These are phyloP conservation scores for Ophiostoma piceae DNA, from an alignment of 2,329 filamentous ascomycete genomes.

Conservation along the genomic window DNA sequence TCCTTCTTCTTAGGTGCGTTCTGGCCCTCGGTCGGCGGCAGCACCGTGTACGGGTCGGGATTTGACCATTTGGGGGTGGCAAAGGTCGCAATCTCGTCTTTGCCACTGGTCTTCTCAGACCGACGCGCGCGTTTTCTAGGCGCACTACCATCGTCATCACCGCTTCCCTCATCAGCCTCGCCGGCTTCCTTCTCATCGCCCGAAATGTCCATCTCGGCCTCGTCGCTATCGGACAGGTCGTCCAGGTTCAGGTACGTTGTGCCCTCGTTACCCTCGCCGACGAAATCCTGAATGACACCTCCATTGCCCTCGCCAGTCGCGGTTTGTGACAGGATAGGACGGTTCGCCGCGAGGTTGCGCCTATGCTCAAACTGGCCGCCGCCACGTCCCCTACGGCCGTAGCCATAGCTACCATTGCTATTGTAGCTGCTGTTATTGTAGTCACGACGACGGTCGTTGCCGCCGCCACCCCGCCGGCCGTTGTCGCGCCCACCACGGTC, in stretches of 20 bases:
- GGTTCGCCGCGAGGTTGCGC: conserved; percentile 43
- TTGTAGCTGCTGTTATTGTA: conserved; percentile 16
- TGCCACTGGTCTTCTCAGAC: not conserved
- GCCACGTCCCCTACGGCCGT: conserved; percentile 15
- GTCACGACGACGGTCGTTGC: conserved; percentile 15
- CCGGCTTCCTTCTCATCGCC: conserved; percentile 36
- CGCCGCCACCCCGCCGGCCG: conserved; percentile 8
- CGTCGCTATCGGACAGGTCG: conserved; percentile 58
- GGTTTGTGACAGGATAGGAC: conserved; percentile 45
- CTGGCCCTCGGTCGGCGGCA: conserved; percentile 66
- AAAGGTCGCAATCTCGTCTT: conserved; percentile 5
- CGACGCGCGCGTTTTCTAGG: conserved; percentile 26
- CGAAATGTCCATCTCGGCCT: conserved; percentile 61
- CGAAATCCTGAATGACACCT: conserved; percentile 44
- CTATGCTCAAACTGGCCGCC: conserved; percentile 25
- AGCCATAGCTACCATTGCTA: not conserved
- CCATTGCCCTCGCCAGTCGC: conserved; percentile 32
- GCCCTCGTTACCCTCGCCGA: conserved; percentile 39
- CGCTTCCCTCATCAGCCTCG: conserved; percentile 20
- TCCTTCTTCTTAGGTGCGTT: conserved; percentile 68
- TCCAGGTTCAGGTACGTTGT: conserved; percentile 52
- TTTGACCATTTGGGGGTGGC: conserved; percentile 79
- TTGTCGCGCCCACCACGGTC: conserved; percentile 23
- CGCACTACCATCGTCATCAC: conserved; percentile 34
- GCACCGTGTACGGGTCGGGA: conserved; percentile 83